Percentiles rank a stretch among this genome's conserved stretches.
These are phyloP conservation scores for Pisolithus tinctorius DNA, from an alignment of 768 basidiomycete species.

Conservation along the genomic window DNA sequence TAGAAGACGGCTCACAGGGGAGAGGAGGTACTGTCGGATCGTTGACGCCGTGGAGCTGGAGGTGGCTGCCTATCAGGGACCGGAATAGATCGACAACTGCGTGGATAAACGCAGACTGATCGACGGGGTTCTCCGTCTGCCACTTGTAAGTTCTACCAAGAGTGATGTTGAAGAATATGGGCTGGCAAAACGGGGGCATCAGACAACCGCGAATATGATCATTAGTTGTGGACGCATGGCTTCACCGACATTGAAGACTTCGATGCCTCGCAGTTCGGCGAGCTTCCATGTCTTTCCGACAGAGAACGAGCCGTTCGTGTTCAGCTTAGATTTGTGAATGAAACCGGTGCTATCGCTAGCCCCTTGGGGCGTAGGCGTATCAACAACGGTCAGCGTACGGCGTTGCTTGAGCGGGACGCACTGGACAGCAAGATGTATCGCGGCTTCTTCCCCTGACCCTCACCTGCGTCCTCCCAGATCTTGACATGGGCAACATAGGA, in stretches of 20 bases:
- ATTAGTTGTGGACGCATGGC: slow-evolving; percentile 3
- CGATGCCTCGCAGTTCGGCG: slow-evolving; percentile 71
- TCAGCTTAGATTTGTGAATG: slow-evolving; percentile 95
- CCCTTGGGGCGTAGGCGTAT: slow-evolving; percentile 33
- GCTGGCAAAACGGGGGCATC: slow-evolving; percentile 32
- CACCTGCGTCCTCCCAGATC: slow-evolving; percentile 85
- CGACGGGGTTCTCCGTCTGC: slow-evolving; percentile 69
- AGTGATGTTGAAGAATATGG: slow-evolving; percentile 68
- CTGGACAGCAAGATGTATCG: slow-evolving; percentile 88
- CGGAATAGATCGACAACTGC: slow-evolving; percentile 59
- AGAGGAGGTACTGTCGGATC: slow-evolving; percentile 27
- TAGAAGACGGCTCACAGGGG: slow-evolving; percentile 25
- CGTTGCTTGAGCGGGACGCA: slow-evolving; percentile 37
- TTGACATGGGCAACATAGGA: slow-evolving; percentile 84
- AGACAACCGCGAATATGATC: slow-evolving; percentile 5
- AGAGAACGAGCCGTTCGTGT: slow-evolving; percentile 90
- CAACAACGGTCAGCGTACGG: background rate
- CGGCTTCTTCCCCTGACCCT: slow-evolving; percentile 71
- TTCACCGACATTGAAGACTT: slow-evolving; percentile 65
- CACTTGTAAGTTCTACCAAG: slow-evolving; percentile 87
- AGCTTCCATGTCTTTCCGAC: slow-evolving; percentile 96
- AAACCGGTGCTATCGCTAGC: slow-evolving; percentile 55
- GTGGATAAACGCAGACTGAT: slow-evolving; percentile 70
- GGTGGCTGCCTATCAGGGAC: slow-evolving; percentile 35
- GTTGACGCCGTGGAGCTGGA: slow-evolving; percentile 56